These are phyloP conservation scores for Mycena capillaripes DNA, from an alignment of 768 basidiomycete genomes.

Conservation along the genomic window DNA sequence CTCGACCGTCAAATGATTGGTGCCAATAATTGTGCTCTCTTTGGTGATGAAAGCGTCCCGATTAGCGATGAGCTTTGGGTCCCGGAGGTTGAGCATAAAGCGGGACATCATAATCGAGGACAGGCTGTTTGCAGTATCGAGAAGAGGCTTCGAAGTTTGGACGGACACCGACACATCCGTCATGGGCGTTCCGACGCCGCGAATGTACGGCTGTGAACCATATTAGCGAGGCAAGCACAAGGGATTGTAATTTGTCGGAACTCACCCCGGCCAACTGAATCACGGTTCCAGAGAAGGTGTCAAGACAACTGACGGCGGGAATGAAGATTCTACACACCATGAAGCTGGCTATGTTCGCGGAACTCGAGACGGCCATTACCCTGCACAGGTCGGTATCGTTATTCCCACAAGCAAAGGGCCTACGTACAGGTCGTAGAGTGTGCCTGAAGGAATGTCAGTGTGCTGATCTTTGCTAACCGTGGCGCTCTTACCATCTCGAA, in stretches of 20 bases:
- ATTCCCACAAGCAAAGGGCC: neutral
- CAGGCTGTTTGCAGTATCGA: constrained; percentile 39
- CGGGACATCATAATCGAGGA: constrained; percentile 55
- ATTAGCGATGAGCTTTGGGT: constrained; percentile 41
- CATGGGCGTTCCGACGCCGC: constrained; percentile 48
- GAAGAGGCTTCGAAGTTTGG: no score
- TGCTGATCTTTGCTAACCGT: neutral
- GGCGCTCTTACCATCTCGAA: neutral
- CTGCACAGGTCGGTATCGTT: constrained; percentile 35
- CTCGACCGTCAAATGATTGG: no score
- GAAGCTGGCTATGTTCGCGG: constrained; percentile 54
- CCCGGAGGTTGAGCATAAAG: constrained; percentile 55
- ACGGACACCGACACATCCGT: constrained; percentile 49
- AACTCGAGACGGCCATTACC: constrained; percentile 50
- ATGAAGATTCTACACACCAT: constrained; percentile 42
- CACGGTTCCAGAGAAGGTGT: constrained; percentile 36
- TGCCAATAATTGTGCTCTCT: constrained; percentile 29
- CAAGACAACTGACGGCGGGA: neutral
- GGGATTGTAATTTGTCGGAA: neutral
- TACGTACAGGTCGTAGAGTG: neutral
- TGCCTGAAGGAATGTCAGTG: neutral
- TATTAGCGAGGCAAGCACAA: neutral
- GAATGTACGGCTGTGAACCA: constrained; percentile 42
- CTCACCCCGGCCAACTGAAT: constrained; percentile 45
- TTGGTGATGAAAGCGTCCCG: neutral